Conservation (phyloP, 352 stramenopile species). For the Pythium scleroteichum region DNA sequence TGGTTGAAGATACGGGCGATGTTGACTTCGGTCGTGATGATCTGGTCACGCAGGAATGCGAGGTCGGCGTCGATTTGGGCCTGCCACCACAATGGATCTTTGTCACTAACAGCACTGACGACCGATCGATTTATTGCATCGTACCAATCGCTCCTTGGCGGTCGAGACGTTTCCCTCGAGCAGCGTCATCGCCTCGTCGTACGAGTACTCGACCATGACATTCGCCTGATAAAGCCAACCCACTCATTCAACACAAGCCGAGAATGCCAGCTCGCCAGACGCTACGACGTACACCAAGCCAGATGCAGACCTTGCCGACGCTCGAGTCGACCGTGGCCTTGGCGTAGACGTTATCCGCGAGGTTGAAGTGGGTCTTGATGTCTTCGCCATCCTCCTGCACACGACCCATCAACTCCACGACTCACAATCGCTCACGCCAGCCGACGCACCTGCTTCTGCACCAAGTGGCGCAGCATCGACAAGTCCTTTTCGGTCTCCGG, state of each 20-base stretch:
- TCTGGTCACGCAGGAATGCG: conserved; percentile 94
- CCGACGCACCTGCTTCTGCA: conserved; percentile 58
- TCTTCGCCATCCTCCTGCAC: conserved; percentile 75
- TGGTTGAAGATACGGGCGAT: conserved; percentile 98
- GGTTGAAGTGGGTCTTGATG: conserved; percentile 92
- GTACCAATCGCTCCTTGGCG: conserved; percentile 71
- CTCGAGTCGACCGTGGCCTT: conserved; percentile 92
- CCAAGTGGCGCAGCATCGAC: conserved; percentile 70
- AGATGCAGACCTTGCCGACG: conserved; percentile 94
- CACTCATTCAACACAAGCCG: neutral
- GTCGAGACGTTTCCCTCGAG: conserved; percentile 75
- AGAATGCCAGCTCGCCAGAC: too few relatives aligned
- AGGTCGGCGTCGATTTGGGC: conserved; percentile 90
- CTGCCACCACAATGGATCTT: conserved; percentile 24
- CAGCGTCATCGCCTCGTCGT: conserved; percentile 93
- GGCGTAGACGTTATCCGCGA: conserved; percentile 95
- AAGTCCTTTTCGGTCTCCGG: conserved; percentile 92
- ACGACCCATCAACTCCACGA: too few relatives aligned
- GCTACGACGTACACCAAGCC: conserved; percentile 82
- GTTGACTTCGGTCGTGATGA: conserved; percentile 97
- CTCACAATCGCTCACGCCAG: neutral
- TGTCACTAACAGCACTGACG: neutral
- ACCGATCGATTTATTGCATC: neutral
- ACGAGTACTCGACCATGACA: conserved; percentile 98
- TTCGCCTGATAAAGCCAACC: conserved; percentile 62